Evolutionary conservation across 1,284 basidiomycete genomes (phyloP), one percentile per base, ranked within the genome.

Genomic region (Meripilus lineatus): DNA sequence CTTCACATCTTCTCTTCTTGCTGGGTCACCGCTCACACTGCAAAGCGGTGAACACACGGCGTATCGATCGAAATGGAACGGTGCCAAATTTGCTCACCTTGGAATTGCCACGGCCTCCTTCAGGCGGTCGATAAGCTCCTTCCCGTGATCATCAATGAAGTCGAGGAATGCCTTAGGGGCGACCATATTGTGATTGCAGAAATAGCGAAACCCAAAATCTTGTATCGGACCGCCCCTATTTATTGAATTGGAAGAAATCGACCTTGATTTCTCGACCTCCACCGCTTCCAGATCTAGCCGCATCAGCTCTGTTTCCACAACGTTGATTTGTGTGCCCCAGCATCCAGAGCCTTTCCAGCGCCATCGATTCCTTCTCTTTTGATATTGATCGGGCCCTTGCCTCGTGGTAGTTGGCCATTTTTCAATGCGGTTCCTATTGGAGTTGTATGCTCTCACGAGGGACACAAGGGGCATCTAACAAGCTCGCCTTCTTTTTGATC

Each of bases 21-120:
- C 10, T 22, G 43, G 37, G 32, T 45, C 38, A 8, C 35, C 35
- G 22, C 43, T 45, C 14, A 45, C 43, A n/a, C n/a, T n/a, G 28
- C 28, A 32, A 32, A n/a, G 10, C 10, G n/a, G n/a, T n/a, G n/a
- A 32, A 32, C 28, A 32, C 28, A 10, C 28, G 10, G 10, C 10
- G n/a, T 10, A 10, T 10, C 28, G 10, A n/a, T 32, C n/a, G n/a
- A n/a, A 10, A 10, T 32, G 10, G n/a, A 32, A n/a, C n/a, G n/a
- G 28, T 10, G n/a, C 13, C 18, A 26, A 21, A 15, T 13, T 13
- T 26, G 32, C 17, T 15, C 20, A 36, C 41, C 41, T 42, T 35
- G 15, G 15, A 24, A 42, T 42, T 17, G 32, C 33, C 17, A 42
- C 40, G 4, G 40, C 40, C 7, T 30, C 30, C 10, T 13, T 41